Conservation (phyloP, 371 early-diverging fungal species). For the Apophysomyces elegans region DNA sequence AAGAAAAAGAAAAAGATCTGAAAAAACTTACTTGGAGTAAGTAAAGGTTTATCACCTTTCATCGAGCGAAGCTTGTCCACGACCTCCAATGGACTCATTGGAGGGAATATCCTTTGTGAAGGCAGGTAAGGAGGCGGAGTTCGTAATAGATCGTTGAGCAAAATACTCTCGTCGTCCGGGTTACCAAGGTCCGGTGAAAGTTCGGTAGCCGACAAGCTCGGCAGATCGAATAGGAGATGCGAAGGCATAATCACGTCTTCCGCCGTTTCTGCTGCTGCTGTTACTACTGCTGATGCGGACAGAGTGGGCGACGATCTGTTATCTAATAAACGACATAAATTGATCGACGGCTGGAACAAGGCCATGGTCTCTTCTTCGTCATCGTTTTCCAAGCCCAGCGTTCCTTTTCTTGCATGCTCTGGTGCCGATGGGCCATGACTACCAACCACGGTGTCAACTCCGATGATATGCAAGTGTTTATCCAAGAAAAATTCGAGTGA, state of each 20-base stretch:
- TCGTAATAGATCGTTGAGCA: not conserved
- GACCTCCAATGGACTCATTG: constrained; percentile 37
- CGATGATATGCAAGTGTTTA: constrained; percentile 19
- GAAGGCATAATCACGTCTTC: not conserved
- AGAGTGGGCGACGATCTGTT: not conserved
- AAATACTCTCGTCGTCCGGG: constrained; percentile 10
- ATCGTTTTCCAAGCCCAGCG: no score
- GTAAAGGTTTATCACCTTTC: constrained; percentile 18
- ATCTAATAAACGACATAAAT: constrained; percentile 67
- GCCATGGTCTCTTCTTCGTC: not conserved
- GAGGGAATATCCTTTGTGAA: constrained; percentile 22
- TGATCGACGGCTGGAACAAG: constrained; percentile 26
- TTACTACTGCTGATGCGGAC: not conserved
- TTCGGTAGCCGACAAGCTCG: not conserved
- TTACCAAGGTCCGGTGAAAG: not conserved
- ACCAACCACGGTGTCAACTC: not conserved
- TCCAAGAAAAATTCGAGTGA: constrained; percentile 25
- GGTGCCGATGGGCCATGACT: not conserved
- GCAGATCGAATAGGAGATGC: not conserved
- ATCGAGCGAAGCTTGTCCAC: constrained; percentile 25
- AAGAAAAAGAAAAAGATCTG: not conserved
- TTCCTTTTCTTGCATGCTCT: constrained; percentile 1
- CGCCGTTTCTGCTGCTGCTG: constrained; percentile 1
- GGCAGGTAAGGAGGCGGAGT: not conserved
- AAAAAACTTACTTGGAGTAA: constrained; percentile 34